These are phyloP conservation scores for Viola odorata DNA, from an alignment of 345 rosid genomes.

Conservation along the genomic window DNA sequence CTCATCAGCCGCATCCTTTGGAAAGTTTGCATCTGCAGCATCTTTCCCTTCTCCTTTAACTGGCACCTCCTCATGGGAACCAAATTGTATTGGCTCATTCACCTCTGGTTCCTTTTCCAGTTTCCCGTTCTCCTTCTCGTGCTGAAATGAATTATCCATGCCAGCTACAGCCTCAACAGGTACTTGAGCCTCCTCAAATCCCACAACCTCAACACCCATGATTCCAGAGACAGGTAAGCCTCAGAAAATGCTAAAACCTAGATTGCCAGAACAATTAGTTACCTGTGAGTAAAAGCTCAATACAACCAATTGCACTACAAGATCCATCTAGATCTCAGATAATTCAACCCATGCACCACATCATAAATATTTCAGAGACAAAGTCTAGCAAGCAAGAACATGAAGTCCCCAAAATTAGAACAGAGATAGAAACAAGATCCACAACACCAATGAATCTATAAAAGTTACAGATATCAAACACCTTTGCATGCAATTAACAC, in stretches of 20 bases:
- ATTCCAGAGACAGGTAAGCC: conserved; percentile 20
- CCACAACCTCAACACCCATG: conserved; percentile 83
- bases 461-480: too few relatives aligned
- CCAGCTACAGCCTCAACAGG: conserved; percentile 42
- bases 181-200: conserved; percentile 60
- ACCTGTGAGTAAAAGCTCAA: background rate
- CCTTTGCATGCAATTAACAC: too few relatives aligned
- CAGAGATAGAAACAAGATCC: too few relatives aligned
- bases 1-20: conserved; percentile 63
- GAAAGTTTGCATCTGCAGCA: conserved; percentile 38
- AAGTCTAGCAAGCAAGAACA: too few relatives aligned
- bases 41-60: conserved; percentile 37
- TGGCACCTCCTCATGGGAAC: conserved; percentile 49
- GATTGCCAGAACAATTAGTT: background rate
- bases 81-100: conserved; percentile 43
- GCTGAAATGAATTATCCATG: conserved; percentile 24
- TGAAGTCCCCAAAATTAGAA: too few relatives aligned
- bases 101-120: conserved; percentile 35
- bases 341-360: too few relatives aligned
- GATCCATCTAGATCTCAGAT: background rate
- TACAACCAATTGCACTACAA: background rate
- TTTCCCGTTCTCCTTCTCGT: conserved; percentile 47
- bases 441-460: too few relatives aligned
- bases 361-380: too few relatives aligned
- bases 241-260: conserved; percentile 7